phyloP scores from a whole-genome alignment of 2,329 filamentous ascomycete genomes.

The Fusarium abutilonis region DNA sequence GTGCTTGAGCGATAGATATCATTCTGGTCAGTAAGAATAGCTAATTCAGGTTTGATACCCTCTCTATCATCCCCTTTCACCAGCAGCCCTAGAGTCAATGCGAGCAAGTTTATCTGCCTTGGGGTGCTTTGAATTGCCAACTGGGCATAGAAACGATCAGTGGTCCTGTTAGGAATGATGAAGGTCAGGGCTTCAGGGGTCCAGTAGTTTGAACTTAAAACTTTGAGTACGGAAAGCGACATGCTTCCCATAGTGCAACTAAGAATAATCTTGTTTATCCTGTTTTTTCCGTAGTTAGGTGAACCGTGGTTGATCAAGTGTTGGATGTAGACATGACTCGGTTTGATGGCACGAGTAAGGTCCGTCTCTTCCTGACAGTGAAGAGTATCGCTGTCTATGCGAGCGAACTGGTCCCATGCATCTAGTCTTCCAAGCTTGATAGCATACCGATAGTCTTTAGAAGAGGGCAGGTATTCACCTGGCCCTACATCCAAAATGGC shows the following conservation, averaged over 20 bases:
- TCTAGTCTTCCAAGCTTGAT: slow-evolving; percentile 7
- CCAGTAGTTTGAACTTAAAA: slow-evolving; percentile 8
- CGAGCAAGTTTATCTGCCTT: neutral
- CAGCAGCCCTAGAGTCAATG: slow-evolving; percentile 8
- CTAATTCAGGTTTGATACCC: slow-evolving; percentile 5
- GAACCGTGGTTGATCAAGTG: slow-evolving; percentile 4
- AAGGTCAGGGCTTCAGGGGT: neutral
- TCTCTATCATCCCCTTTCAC: slow-evolving; percentile 7
- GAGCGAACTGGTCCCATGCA: slow-evolving; percentile 7
- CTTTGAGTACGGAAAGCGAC: neutral
- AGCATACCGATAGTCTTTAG: slow-evolving; percentile 1
- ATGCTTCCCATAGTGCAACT: neutral
- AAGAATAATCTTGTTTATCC: neutral
- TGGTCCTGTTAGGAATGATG: neutral
- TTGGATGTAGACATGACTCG: slow-evolving; percentile 16
- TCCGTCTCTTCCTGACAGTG: neutral
- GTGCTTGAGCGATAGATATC: neutral
- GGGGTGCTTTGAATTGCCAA: neutral
- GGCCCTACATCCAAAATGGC: slow-evolving; percentile 7
- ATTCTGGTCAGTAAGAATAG: neutral
- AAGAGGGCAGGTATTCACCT: neutral
- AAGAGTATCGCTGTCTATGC: neutral
- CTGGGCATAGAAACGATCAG: slow-evolving; percentile 3
- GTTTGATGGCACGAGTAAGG: neutral
- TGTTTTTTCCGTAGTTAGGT: neutral